These are phyloP conservation scores for Rossbeevera mucosa DNA, from an alignment of 768 basidiomycete species.

Conservation along the genomic window DNA sequence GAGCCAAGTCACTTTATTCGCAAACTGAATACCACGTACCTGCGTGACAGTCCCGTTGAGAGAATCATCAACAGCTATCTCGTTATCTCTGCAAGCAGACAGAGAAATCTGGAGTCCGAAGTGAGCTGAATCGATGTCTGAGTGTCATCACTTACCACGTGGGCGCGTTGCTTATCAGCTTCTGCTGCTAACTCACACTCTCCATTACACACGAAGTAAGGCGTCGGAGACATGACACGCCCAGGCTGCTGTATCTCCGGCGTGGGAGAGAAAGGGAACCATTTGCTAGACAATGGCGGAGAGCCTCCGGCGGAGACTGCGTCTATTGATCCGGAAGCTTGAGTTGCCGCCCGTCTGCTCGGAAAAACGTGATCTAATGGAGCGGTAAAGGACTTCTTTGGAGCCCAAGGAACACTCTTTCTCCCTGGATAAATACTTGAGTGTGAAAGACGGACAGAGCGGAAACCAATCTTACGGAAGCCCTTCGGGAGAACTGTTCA, in stretches of 20 bases:
- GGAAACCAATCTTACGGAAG: constrained; percentile 7
- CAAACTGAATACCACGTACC: constrained; percentile 4
- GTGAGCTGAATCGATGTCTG: not conserved
- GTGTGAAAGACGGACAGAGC: not conserved
- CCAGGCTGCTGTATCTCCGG: not conserved
- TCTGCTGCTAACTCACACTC: constrained; percentile 5
- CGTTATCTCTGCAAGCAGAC: constrained; percentile 27
- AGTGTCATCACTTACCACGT: constrained; percentile 19
- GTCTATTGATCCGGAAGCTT: constrained; percentile 7
- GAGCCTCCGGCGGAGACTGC: constrained; percentile 19
- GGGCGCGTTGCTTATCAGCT: constrained; percentile 9
- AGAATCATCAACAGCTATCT: constrained; percentile 20
- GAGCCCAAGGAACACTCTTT: not conserved
- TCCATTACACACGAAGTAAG: constrained; percentile 19
- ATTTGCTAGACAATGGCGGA: constrained; percentile 8
- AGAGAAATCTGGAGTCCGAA: constrained; percentile 18
- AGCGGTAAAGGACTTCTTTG: not conserved
- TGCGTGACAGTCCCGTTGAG: constrained; percentile 18
- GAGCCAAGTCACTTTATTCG: constrained; percentile 1
- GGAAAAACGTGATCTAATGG: not conserved
- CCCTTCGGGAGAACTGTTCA: not conserved
- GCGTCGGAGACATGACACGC: constrained; percentile 21
- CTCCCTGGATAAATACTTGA: constrained; percentile 2
- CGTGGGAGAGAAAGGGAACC: constrained; percentile 12
- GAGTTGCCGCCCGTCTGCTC: constrained; percentile 11